Base-by-base conservation (phyloP, 805 yeast genomes). In the Blastobotrys robertii region DNA sequence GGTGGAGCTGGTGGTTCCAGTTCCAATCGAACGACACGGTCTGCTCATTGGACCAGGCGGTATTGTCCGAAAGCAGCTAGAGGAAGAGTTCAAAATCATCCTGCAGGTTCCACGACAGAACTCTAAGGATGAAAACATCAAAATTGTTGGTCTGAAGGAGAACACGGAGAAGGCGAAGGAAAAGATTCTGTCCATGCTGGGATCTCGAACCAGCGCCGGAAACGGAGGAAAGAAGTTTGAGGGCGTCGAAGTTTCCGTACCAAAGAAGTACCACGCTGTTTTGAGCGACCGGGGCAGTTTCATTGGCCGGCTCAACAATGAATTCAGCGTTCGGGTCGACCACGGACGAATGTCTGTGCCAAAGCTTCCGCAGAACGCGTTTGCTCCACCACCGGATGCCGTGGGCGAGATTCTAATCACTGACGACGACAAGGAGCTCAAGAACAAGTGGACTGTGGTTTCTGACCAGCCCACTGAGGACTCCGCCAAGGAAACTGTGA, bases 31-130 rank as follows among this genome's bases (percentile, higher is more conserved):
- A 46, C 81, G 80, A 57, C 90, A 84, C 54, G 75, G 85, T 53
- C 70, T 77, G 8, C 57, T 90, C 41, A 76, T 90, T 60, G 97
- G 97, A 33, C 78, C 86, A 32, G 77, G 78, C 45, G 97, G 97
- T 36, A 56, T 76, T 9, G 72, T 74, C 45, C 84, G 90, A 64
- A 81, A 81, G 52, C 68, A 74, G 8, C 62, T 86, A 49, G 90
- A 86, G 65, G 67, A 73, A 11, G 84, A 81, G 54, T 84, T 72
- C 60, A 67, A 69, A 10, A 88, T 84, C 39, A 58, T 62, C 22
- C 62, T 90, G 43, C 69, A 67, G 37, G 73, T 90, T 56, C 97
- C 97, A 50, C 73, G 72, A 56, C 72, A 69, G 38, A 50, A 47
- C 6, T 35, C 50, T 28, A 46, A 60, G 55, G 45, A 76, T 5